Percentiles rank a stretch among this genome's conserved stretches.
Conservation (phyloP, 371 early-diverging fungal species). For the Mucor piriformis region DNA sequence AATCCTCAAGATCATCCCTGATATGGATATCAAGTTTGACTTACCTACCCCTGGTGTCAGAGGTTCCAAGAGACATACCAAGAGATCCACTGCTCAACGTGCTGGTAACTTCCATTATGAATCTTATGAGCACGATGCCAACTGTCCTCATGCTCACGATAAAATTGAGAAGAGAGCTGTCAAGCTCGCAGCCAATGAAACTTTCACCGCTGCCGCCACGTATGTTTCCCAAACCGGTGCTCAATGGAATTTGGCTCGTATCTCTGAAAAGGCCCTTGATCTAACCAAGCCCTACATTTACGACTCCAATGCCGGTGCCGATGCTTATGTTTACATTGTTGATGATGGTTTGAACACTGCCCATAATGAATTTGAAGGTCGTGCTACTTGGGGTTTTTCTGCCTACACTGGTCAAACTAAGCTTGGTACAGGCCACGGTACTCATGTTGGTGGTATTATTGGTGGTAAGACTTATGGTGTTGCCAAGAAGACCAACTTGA, state of each 20-base stretch:
- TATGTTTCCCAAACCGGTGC: conserved; percentile 31
- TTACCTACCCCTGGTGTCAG: conserved; percentile 21
- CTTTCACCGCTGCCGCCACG: not conserved
- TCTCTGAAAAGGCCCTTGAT: conserved; percentile 32
- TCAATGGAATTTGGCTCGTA: conserved; percentile 47
- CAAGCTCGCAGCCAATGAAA: conserved; percentile 9
- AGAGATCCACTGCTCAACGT: conserved; percentile 20
- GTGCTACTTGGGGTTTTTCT: conserved; percentile 60
- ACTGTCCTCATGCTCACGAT: conserved; percentile 18
- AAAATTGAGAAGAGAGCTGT: conserved; percentile 4
- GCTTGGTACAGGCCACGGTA: conserved; percentile 44
- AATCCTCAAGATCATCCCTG: conserved; percentile 40
- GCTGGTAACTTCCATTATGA: conserved; percentile 19
- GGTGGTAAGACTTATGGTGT: conserved; percentile 82
- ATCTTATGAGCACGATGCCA: conserved; percentile 16
- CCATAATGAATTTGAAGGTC: conserved; percentile 65
- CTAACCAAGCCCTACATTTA: conserved; percentile 37
- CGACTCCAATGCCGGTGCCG: conserved; percentile 29
- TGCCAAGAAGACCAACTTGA: conserved; percentile 82
- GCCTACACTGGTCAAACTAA: conserved; percentile 63
- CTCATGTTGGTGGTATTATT: conserved; percentile 83
- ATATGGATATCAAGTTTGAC: conserved; percentile 40
- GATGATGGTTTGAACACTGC: conserved; percentile 50
- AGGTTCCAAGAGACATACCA: conserved; percentile 24
- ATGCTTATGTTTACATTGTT: conserved; percentile 58